phyloP scores from a whole-genome alignment of 2,329 filamentous ascomycete species.

The Claviceps pusilla region DNA sequence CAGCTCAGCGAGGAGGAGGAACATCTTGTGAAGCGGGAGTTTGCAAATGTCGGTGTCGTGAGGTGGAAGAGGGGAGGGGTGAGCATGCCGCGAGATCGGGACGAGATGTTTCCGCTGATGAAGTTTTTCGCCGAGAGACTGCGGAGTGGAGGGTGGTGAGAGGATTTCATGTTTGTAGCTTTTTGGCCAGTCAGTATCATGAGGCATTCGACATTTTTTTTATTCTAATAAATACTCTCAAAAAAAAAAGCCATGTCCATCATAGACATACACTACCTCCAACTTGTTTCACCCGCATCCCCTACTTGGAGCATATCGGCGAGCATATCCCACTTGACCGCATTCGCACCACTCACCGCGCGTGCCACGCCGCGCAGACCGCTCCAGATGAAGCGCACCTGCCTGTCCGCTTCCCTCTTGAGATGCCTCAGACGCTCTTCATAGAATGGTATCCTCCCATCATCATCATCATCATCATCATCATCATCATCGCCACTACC shows the following conservation, averaged over 20 bases:
- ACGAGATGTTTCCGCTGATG: constrained; percentile 87
- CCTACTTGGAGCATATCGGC: constrained; percentile 60
- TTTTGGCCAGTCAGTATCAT: too few relatives aligned
- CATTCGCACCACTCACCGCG: constrained; percentile 46
- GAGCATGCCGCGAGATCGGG: constrained; percentile 65
- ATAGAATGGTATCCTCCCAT: constrained; percentile 24
- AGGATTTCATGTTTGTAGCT: too few relatives aligned
- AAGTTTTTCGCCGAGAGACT: constrained; percentile 59
- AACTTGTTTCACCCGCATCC: constrained; percentile 3
- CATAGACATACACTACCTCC: too few relatives aligned
- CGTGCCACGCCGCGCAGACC: constrained; percentile 63
- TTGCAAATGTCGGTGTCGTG: constrained; percentile 50
- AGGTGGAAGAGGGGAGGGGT: constrained; percentile 59
- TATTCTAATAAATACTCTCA: too few relatives aligned
- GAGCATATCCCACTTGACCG: constrained; percentile 60
- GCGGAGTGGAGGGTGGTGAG: constrained; percentile 9
- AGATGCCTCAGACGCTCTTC: constrained; percentile 39
- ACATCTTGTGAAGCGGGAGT: constrained; percentile 48
- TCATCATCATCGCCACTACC: constrained; percentile 8
- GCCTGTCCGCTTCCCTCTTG: constrained; percentile 45
- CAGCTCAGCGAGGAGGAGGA: constrained; percentile 48
- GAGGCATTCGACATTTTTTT: too few relatives aligned
- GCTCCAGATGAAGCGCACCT: constrained; percentile 54
- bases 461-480: constrained; percentile 7
- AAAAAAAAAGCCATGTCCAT: too few relatives aligned